These are phyloP conservation scores for Diaporthe sp. DNA, from an alignment of 2,329 filamentous ascomycete genomes.

Conservation along the genomic window DNA sequence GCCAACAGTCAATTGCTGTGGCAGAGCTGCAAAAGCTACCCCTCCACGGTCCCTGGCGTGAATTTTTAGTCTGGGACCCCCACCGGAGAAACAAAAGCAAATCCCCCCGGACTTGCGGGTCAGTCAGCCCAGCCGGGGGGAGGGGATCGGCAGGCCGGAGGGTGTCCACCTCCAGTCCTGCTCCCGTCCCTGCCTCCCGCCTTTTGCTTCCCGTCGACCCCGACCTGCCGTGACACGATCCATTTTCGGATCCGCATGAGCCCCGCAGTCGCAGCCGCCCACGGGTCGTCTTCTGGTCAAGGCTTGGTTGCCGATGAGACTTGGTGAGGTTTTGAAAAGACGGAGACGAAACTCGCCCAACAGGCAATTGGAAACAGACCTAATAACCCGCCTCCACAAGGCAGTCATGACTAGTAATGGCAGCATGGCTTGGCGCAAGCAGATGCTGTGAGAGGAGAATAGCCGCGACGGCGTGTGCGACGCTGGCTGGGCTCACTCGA, in stretches of 20 bases:
- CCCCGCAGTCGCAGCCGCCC: constrained; percentile 13
- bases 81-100: constrained; percentile 13
- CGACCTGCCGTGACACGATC: constrained; percentile 18
- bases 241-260: constrained; percentile 18
- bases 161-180: background rate
- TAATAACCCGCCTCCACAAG: background rate
- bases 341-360: constrained; percentile 16
- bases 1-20: background rate
- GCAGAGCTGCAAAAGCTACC: constrained; percentile 15
- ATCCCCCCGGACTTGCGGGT: constrained; percentile 14
- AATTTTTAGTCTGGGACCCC: background rate
- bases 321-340: constrained; percentile 17
- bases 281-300: constrained; percentile 10
- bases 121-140: background rate
- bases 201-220: constrained; percentile 7
- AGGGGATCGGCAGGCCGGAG: background rate
- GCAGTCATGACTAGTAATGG: constrained; percentile 12
- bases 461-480: background rate
- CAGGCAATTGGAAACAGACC: constrained; percentile 18
- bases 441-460: background rate
- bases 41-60: background rate
- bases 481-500: background rate
- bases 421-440: background rate
- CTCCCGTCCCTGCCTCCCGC: background rate
- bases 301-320: constrained; percentile 29